Conservation (phyloP, 2,329 filamentous ascomycete species). For the Geoglossum cookeanum region DNA sequence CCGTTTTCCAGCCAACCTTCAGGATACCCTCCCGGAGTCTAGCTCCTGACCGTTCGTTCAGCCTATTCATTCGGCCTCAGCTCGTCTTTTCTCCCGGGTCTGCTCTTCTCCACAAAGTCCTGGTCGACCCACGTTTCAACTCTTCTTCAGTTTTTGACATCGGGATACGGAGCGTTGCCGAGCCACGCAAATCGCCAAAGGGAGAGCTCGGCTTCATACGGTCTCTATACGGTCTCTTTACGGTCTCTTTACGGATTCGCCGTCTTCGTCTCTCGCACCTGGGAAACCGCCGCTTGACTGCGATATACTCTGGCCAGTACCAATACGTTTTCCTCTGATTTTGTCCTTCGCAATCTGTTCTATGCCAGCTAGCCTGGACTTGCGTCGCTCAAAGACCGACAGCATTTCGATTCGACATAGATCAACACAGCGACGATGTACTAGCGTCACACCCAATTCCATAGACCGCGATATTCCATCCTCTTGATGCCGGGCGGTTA, state of each 20-base stretch:
- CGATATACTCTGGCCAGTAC: background rate
- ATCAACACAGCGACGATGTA: background rate
- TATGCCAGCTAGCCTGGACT: background rate
- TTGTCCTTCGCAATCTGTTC: background rate
- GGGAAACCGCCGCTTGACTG: background rate
- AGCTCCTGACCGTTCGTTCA: background rate
- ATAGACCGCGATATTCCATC: background rate
- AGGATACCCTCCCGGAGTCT: background rate
- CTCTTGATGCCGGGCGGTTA: background rate
- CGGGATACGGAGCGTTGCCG: background rate
- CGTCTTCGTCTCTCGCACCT: background rate
- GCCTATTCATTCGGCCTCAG: background rate
- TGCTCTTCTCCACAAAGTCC: background rate
- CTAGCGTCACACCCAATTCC: background rate
- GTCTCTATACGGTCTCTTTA: background rate
- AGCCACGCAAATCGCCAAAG: background rate
- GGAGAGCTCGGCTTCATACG: background rate
- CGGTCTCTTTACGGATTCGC: no score
- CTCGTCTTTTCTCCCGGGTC: background rate
- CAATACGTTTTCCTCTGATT: background rate
- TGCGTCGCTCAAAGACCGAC: background rate
- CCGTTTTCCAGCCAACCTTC: background rate
- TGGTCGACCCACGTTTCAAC: background rate
- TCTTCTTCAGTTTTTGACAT: background rate
- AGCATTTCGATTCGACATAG: background rate